Conservation (phyloP, 805 yeast genomes). For the Vanderwaltozyma tropicalis region DNA sequence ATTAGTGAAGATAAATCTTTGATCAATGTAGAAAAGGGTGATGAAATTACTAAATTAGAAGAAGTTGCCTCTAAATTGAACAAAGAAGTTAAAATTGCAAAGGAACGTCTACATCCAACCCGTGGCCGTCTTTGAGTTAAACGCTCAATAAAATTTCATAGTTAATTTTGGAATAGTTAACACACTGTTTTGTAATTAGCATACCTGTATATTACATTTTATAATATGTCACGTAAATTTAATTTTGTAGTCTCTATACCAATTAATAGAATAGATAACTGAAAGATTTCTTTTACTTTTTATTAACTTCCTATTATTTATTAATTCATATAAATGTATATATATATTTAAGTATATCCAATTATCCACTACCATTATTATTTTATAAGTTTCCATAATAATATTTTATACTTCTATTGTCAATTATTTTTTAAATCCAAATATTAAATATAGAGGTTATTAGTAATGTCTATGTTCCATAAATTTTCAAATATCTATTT, state of each 20-base stretch:
- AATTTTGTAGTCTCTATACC: background rate
- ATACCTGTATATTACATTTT: constrained; percentile 5
- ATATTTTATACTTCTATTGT: no score
- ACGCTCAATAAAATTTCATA: background rate
- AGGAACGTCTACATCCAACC: constrained; percentile 25
- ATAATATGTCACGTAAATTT: background rate
- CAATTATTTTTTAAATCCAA: no score
- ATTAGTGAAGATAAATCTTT: constrained; percentile 56
- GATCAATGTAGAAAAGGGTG: constrained; percentile 62
- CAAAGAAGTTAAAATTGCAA: constrained; percentile 26
- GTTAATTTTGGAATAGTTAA: background rate
- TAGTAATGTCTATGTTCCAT: no score
- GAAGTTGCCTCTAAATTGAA: constrained; percentile 72
- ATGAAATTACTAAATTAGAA: constrained; percentile 75
- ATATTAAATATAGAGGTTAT: no score
- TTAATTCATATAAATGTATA: no score
- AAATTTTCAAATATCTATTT: constrained; percentile 28
- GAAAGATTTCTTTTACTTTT: no score
- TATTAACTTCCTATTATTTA: no score
- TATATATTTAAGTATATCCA: constrained; percentile 30
- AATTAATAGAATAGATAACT: background rate
- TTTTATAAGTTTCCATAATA: no score
- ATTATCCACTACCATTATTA: no score
- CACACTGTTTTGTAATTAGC: constrained; percentile 1
- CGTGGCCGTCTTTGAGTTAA: constrained; percentile 16